Conservation (phyloP, 1,284 basidiomycete genomes). For the Cryptococcus sp. region DNA sequence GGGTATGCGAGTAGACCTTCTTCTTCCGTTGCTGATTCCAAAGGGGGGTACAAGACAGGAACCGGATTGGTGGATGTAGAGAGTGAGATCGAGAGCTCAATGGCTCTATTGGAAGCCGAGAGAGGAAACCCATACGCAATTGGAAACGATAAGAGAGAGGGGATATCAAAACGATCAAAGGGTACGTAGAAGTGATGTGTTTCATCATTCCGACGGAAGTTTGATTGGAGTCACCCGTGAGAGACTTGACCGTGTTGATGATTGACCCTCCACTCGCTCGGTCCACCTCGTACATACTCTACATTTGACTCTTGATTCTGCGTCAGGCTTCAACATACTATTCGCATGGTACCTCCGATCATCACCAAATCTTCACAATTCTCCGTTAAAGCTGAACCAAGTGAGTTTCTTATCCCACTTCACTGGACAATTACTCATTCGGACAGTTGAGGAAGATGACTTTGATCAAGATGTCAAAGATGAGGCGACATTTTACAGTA, state of each 20-base stretch:
- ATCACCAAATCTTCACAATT: too few species aligned
- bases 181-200: too few species aligned
- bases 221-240: not conserved
- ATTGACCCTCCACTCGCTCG: too few species aligned
- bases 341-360: too few species aligned
- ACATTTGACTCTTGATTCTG: too few species aligned
- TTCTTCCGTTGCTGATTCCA: constrained; percentile 13
- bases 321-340: too few species aligned
- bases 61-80: not conserved
- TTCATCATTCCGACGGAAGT: not conserved
- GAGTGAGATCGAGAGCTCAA: constrained; percentile 7
- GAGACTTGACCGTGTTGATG: not conserved
- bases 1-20: constrained; percentile 59
- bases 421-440: not conserved
- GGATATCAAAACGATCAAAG: too few species aligned
- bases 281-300: too few species aligned
- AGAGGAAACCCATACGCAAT: constrained; percentile 4
- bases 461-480: constrained; percentile 22
- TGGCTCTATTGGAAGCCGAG: constrained; percentile 6
- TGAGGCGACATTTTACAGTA: constrained; percentile 21
- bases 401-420: too few species aligned
- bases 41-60: too few species aligned
- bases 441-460: constrained; percentile 27
- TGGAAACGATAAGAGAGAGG: too few species aligned
- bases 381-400: too few species aligned